phyloP scores from a whole-genome alignment of 2,329 filamentous ascomycete species.

The Cladophialophora chaetospira region DNA sequence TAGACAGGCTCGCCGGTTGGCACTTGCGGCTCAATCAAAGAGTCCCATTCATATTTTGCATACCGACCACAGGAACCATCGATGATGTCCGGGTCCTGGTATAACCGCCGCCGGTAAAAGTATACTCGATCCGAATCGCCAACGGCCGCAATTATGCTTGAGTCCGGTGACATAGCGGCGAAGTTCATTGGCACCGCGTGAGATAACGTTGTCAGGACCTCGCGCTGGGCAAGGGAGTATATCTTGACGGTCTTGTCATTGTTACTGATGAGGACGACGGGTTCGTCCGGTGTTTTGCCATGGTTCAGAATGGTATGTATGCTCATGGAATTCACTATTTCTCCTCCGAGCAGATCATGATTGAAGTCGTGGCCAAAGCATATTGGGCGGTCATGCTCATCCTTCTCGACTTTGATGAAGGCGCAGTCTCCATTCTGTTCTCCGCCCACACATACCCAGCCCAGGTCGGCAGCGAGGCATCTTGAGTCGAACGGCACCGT shows the following conservation, averaged over 20 bases:
- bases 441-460: conserved; percentile 89
- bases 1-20: conserved; percentile 44
- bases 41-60: conserved; percentile 45
- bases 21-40: conserved; percentile 43
- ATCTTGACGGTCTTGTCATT: conserved; percentile 88
- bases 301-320: conserved; percentile 58
- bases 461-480: conserved; percentile 81
- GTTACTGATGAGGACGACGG: conserved; percentile 69
- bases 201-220: conserved; percentile 68
- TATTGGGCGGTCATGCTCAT: conserved; percentile 43
- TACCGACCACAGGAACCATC: conserved; percentile 36
- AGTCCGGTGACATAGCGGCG: conserved; percentile 89
- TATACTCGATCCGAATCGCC: conserved; percentile 86
- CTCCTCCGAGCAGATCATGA: conserved; percentile 58
- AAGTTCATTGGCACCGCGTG: conserved; percentile 90
- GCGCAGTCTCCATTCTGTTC: conserved; percentile 82
- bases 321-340: conserved; percentile 68
- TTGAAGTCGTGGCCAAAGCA: conserved; percentile 38
- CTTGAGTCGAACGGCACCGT: conserved; percentile 72
- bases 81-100: conserved; percentile 28
- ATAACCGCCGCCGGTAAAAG: conserved; percentile 64
- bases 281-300: conserved; percentile 54
- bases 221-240: conserved; percentile 71
- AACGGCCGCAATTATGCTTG: conserved; percentile 75
- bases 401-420: conserved; percentile 64